These are phyloP conservation scores for Capsella rubella DNA, from an alignment of 441 rosid species.

Conservation along the genomic window DNA sequence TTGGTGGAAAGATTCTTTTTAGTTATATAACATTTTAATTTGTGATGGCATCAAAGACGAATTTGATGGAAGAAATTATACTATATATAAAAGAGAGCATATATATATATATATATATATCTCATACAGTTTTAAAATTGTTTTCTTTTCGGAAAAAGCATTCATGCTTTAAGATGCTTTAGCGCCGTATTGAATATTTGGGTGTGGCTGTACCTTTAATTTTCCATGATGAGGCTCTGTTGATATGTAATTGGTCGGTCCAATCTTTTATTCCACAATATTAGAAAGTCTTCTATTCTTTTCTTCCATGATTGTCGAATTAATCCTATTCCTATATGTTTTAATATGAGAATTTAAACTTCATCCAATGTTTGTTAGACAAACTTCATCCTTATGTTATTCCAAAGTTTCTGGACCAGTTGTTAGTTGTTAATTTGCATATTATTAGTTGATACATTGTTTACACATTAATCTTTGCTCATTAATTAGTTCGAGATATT, in stretches of 20 bases:
- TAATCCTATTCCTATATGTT: background rate
- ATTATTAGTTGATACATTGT: slow-evolving; percentile 11
- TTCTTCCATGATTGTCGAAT: background rate
- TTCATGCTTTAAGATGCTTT: slow-evolving; percentile 48
- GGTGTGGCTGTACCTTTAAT: slow-evolving; percentile 16
- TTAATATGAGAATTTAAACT: background rate
- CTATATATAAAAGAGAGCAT: background rate
- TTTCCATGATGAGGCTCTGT: slow-evolving; percentile 36
- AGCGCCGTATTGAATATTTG: slow-evolving; percentile 40
- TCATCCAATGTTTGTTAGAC: slow-evolving; percentile 1
- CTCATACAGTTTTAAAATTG: background rate
- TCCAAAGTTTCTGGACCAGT: slow-evolving; percentile 29
- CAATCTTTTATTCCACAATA: slow-evolving; percentile 6
- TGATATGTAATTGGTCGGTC: slow-evolving; percentile 31
- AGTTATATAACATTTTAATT: background rate
- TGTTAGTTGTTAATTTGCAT: background rate
- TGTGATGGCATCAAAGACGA: background rate
- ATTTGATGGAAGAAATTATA: slow-evolving; percentile 3
- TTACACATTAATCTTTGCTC: slow-evolving; percentile 4
- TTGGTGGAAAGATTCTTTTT: background rate
- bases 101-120: slow-evolving; percentile 34
- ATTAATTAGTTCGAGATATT: background rate
- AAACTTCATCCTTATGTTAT: slow-evolving; percentile 19
- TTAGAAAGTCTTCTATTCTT: slow-evolving; percentile 7
- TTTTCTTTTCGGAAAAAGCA: slow-evolving; percentile 20